A percentile compares a stretch with the other conserved stretches of the same genome.
These are phyloP conservation scores for Holtermannia corniformis DNA, from an alignment of 768 basidiomycete species.

Conservation along the genomic window DNA sequence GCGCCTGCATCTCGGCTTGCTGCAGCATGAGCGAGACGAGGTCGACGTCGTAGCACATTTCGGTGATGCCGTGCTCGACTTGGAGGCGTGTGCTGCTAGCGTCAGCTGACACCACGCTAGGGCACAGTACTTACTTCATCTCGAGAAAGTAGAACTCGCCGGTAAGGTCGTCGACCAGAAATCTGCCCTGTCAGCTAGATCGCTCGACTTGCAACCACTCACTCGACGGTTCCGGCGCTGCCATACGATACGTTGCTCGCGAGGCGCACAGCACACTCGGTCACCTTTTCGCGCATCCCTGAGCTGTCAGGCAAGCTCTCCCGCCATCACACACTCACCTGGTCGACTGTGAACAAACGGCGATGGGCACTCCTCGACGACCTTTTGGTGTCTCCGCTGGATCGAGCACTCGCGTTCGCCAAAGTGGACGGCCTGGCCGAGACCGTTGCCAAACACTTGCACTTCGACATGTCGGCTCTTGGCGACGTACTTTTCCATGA, in stretches of 20 bases:
- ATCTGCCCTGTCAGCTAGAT: slow-evolving; percentile 4
- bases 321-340: slow-evolving; percentile 39
- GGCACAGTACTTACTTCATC: slow-evolving; percentile 47
- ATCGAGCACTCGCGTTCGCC: slow-evolving; percentile 63
- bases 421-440: slow-evolving; percentile 51
- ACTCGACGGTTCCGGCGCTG: slow-evolving; percentile 61
- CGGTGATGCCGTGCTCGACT: slow-evolving; percentile 63
- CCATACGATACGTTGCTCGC: slow-evolving; percentile 50
- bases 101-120: background rate
- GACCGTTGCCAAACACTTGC: slow-evolving; percentile 56
- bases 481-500: slow-evolving; percentile 54
- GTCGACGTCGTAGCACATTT: slow-evolving; percentile 51
- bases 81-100: slow-evolving; percentile 25
- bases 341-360: slow-evolving; percentile 49
- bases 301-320: background rate
- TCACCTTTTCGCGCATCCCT: slow-evolving; percentile 49
- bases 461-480: slow-evolving; percentile 58
- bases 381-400: slow-evolving; percentile 62
- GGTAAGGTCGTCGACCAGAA: slow-evolving; percentile 37
- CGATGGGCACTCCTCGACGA: slow-evolving; percentile 61
- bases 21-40: slow-evolving; percentile 58
- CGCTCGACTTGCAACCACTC: slow-evolving; percentile 44
- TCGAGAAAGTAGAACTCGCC: slow-evolving; percentile 59
- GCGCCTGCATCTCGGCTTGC: slow-evolving; percentile 44
- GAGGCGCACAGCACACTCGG: slow-evolving; percentile 49